A percentile compares a stretch with the other conserved stretches of the same genome.
Evolutionary conservation across 2,329 filamentous ascomycete species (phyloP).

Genomic region (Phoma sp.): DNA sequence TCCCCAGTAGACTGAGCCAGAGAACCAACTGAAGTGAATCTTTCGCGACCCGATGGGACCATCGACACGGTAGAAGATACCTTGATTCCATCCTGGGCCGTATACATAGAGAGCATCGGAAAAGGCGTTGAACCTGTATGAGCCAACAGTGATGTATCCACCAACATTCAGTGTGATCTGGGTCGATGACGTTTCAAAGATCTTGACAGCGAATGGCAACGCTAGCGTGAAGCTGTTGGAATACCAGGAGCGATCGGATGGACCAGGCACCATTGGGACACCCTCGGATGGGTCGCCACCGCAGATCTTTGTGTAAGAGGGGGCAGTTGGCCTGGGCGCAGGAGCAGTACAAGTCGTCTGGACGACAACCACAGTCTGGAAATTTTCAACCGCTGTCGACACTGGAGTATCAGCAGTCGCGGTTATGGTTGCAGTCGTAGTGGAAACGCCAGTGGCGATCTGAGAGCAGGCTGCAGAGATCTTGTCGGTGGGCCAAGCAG

Average conservation of each 20-base stretch:
- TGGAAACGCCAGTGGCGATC: not conserved
- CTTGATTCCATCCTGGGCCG: not conserved
- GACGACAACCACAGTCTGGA: conserved; percentile 1
- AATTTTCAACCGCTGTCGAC: not conserved
- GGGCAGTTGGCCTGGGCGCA: not conserved
- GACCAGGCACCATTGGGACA: conserved; percentile 2
- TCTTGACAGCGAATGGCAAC: not conserved
- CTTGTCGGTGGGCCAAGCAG: conserved; percentile 1
- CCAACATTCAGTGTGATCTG: not conserved
- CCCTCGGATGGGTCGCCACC: not conserved
- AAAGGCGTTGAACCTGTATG: not conserved
- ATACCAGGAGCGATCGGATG: not conserved
- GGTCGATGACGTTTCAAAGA: not conserved
- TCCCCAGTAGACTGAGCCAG: not conserved
- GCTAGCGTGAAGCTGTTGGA: not conserved
- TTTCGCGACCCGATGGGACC: conserved; percentile 1
- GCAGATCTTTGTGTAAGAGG: conserved; percentile 1
- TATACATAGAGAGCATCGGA: not conserved
- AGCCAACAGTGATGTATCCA: not conserved
- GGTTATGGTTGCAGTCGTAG: not conserved
- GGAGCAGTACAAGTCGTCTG: not conserved
- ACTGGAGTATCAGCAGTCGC: not conserved
- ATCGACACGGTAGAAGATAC: conserved; percentile 2
- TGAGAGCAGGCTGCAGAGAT: conserved; percentile 1
- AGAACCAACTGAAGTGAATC: conserved; percentile 6